Evolutionary conservation across 2,329 filamentous ascomycete species (phyloP).

Genomic region (Colletotrichum echinochloae): DNA sequence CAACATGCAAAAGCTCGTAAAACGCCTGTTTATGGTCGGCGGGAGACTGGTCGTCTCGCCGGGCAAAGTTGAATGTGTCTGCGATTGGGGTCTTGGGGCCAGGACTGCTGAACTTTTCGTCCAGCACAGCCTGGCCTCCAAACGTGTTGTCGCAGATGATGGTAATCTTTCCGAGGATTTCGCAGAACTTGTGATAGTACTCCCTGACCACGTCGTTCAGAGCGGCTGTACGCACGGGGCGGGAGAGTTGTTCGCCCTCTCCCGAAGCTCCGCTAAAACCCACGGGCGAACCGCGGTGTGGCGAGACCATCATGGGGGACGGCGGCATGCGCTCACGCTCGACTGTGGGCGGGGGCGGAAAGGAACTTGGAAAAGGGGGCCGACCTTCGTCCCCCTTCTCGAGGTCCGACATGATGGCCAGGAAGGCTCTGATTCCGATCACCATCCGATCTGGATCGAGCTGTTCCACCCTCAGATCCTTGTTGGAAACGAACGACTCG

Average conservation of each 20-base stretch:
- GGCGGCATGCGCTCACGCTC: conserved; percentile 64
- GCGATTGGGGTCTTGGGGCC: conserved; percentile 95
- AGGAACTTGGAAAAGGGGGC: conserved; percentile 87
- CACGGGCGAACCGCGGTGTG: conserved; percentile 40
- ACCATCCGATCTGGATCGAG: conserved; percentile 97
- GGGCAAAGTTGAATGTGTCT: conserved; percentile 91
- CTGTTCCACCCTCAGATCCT: conserved; percentile 88
- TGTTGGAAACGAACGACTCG: conserved; percentile 81
- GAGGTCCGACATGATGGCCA: conserved; percentile 92
- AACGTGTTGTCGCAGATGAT: conserved; percentile 97
- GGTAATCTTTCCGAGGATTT: conserved; percentile 94
- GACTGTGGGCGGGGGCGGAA: conserved; percentile 51
- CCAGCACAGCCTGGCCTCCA: conserved; percentile 92
- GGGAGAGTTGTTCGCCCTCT: conserved; percentile 75
- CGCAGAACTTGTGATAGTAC: conserved; percentile 91
- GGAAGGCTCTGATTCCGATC: conserved; percentile 94
- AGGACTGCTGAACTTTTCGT: conserved; percentile 91
- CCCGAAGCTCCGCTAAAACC: conserved; percentile 41
- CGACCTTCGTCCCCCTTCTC: conserved; percentile 83
- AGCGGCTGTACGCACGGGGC: conserved; percentile 69
- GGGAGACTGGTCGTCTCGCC: conserved; percentile 81
- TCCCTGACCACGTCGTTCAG: conserved; percentile 84
- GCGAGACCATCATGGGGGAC: conserved; percentile 62
- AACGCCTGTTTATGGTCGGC: conserved; percentile 92
- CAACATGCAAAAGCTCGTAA: conserved; percentile 94